These are phyloP conservation scores for Fusarium albosuccineum DNA, from an alignment of 2,329 filamentous ascomycete species.

Conservation along the genomic window DNA sequence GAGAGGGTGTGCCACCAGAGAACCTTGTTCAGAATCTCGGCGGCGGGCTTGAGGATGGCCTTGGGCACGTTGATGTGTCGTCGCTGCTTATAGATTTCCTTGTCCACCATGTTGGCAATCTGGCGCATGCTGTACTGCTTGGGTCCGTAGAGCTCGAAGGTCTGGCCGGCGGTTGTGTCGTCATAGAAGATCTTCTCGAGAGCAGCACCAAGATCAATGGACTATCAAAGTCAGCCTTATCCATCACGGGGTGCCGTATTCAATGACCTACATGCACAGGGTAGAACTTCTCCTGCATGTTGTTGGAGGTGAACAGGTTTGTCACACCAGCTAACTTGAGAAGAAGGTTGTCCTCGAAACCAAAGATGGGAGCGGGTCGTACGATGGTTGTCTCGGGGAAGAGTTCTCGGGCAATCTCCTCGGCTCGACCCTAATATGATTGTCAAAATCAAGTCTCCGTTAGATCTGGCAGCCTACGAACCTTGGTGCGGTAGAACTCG, in stretches of 20 bases:
- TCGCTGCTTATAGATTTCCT: conserved; percentile 90
- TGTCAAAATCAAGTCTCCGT: conserved; percentile 30
- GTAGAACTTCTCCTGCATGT: conserved; percentile 91
- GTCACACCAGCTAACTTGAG: conserved; percentile 84
- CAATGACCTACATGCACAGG: conserved; percentile 86
- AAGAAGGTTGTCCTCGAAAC: conserved; percentile 93
- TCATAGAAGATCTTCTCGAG: conserved; percentile 92
- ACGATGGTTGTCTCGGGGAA: conserved; percentile 99
- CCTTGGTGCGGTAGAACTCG: conserved; percentile 93
- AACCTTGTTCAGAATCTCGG: conserved; percentile 80
- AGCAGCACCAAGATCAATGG: conserved; percentile 89
- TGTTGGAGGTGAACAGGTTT: conserved; percentile 90
- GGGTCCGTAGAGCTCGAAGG: conserved; percentile 93
- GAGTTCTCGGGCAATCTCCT: conserved; percentile 86
- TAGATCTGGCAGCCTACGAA: conserved; percentile 48
- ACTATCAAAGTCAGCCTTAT: conserved; percentile 60
- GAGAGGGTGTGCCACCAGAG: conserved; percentile 92
- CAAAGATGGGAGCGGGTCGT: conserved; percentile 91
- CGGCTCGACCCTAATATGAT: conserved; percentile 74
- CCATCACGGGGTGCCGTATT: neutral
- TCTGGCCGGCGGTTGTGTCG: conserved; percentile 89
- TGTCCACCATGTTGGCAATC: conserved; percentile 88
- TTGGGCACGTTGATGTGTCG: conserved; percentile 94
- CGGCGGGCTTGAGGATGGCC: conserved; percentile 79
- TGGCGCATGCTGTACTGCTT: conserved; percentile 91